A percentile compares a stretch with the other conserved stretches of the same genome.
These are phyloP conservation scores for Thermomucor indicae-seudaticae DNA, from an alignment of 371 early-diverging fungal species.

Conservation along the genomic window DNA sequence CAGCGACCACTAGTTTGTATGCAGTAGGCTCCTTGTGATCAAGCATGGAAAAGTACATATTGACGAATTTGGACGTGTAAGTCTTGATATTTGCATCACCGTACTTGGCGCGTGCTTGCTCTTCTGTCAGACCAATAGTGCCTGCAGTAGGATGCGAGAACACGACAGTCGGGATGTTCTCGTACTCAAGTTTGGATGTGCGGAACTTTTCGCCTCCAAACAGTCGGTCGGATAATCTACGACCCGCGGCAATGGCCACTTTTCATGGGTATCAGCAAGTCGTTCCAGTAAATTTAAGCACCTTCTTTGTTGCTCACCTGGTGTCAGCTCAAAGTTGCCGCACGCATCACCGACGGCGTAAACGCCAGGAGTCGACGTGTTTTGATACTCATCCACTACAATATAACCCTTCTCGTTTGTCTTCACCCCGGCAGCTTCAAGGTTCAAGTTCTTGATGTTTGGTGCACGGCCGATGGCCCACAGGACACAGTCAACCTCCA, in stretches of 20 bases:
- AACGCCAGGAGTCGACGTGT: constrained; percentile 69
- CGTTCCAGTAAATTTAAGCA: too few species aligned
- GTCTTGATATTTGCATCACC: constrained; percentile 79
- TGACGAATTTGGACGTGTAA: constrained; percentile 81
- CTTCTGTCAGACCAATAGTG: constrained; percentile 86
- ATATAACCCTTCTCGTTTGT: constrained; percentile 68
- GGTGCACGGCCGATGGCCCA: constrained; percentile 92
- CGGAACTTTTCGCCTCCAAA: constrained; percentile 76
- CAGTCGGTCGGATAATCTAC: constrained; percentile 85
- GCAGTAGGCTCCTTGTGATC: constrained; percentile 86
- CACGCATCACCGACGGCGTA: constrained; percentile 95
- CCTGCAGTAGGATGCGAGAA: constrained; percentile 95
- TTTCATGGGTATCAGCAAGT: neutral
- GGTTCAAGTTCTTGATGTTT: constrained; percentile 62
- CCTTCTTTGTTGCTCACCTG: constrained; percentile 42
- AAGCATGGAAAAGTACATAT: constrained; percentile 89
- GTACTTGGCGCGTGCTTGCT: constrained; percentile 69
- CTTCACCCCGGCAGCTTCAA: constrained; percentile 65
- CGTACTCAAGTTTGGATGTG: constrained; percentile 80
- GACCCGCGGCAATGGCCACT: constrained; percentile 93
- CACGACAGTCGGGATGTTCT: constrained; percentile 91
- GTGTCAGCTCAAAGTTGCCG: constrained; percentile 91
- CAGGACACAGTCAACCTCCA: constrained; percentile 65
- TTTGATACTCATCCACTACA: constrained; percentile 83
- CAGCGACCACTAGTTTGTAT: constrained; percentile 86